These are phyloP conservation scores for Clathrospora elynae DNA, from an alignment of 2,329 filamentous ascomycete species.

Conservation along the genomic window DNA sequence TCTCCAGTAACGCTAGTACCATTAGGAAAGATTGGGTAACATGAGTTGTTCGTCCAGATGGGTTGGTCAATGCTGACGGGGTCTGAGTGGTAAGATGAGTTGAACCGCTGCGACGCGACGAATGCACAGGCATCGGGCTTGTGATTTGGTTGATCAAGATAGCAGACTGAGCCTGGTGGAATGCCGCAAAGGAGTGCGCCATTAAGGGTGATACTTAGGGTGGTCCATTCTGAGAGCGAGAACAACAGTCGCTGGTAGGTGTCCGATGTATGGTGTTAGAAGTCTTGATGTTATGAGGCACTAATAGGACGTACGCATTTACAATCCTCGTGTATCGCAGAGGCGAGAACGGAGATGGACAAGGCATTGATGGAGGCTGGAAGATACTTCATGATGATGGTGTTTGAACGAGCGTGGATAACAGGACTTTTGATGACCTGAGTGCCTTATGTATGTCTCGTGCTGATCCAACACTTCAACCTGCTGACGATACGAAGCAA, in stretches of 20 bases:
- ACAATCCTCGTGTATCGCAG: slow-evolving; percentile 10
- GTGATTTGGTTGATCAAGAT: slow-evolving; percentile 27
- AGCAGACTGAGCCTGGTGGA: slow-evolving; percentile 39
- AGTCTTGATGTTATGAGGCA: no score
- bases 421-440: no score
- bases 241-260: slow-evolving; percentile 30
- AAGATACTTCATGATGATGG: no score
- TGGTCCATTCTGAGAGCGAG: slow-evolving; percentile 24
- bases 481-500: no score
- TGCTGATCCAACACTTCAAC: no score
- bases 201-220: slow-evolving; percentile 27
- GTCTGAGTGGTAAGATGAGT: slow-evolving; percentile 36
- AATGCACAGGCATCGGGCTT: slow-evolving; percentile 24
- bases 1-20: slow-evolving; percentile 38
- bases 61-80: slow-evolving; percentile 40
- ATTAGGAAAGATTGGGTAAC: slow-evolving; percentile 38
- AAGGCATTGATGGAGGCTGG: no score
- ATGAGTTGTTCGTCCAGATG: slow-evolving; percentile 37
- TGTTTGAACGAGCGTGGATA: no score
- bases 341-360: neutral
- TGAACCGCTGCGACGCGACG: slow-evolving; percentile 33
- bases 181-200: slow-evolving; percentile 26
- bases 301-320: slow-evolving; percentile 26
- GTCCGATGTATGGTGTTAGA: slow-evolving; percentile 16
- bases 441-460: no score